Percentiles rank a stretch among this genome's conserved stretches.
These are phyloP conservation scores for Daphne laureola DNA, from an alignment of 441 rosid species.

Conservation along the genomic window DNA sequence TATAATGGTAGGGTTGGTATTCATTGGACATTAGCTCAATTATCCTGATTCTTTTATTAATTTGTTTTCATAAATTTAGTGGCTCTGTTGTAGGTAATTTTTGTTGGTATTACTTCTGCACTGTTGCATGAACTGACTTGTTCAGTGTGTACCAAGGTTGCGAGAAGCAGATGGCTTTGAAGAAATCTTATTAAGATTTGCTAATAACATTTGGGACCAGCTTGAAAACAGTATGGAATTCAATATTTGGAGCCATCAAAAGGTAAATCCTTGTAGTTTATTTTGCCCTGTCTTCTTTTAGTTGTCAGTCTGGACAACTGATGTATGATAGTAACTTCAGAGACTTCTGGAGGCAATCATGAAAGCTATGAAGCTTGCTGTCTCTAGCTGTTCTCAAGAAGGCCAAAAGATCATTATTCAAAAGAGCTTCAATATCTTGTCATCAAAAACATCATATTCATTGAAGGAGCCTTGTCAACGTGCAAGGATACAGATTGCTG, in stretches of 20 bases:
- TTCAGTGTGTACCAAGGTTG: conserved; percentile 38
- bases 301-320: conserved; percentile 8
- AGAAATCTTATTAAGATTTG: conserved; percentile 43
- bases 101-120: too few relatives aligned
- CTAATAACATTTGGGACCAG: conserved; percentile 55
- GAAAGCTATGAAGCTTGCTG: conserved; percentile 56
- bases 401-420: conserved; percentile 57
- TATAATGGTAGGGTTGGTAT: too few relatives aligned
- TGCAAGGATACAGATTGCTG: conserved; percentile 25
- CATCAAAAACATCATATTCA: conserved; percentile 37
- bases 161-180: conserved; percentile 53
- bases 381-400: conserved; percentile 54
- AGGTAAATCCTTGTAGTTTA: conserved; percentile 30
- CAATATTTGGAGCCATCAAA: conserved; percentile 22
- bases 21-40: too few relatives aligned
- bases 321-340: conserved; percentile 29
- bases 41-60: too few relatives aligned
- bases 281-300: conserved; percentile 4
- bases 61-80: too few relatives aligned
- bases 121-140: too few relatives aligned
- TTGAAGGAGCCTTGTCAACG: conserved; percentile 28
- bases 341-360: conserved; percentile 60
- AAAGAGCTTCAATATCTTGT: conserved; percentile 50
- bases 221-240: conserved; percentile 38
- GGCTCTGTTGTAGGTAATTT: too few relatives aligned